These are phyloP conservation scores for Vitellaria paradoxa DNA, from an alignment of 179 eudicot genomes.

Conservation along the genomic window DNA sequence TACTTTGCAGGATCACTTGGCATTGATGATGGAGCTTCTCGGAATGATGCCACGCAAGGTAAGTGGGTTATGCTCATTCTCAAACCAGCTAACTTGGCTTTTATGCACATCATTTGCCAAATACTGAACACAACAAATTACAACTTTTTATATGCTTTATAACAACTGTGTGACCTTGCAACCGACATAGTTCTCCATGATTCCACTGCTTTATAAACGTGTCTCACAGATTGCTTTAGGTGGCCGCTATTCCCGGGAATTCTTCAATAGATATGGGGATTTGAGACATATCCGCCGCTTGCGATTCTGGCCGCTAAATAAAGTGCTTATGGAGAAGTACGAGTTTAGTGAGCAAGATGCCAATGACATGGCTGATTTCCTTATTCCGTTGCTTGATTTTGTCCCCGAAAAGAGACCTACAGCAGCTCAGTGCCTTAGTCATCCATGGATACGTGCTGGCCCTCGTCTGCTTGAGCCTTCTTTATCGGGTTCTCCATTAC, in stretches of 20 bases:
- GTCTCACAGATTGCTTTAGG: constrained; percentile 60
- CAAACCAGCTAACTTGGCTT: neutral
- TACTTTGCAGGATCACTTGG: constrained; percentile 68
- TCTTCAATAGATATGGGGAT: constrained; percentile 71
- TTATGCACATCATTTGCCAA: neutral
- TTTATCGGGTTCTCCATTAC: constrained; percentile 28
- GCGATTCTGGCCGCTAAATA: constrained; percentile 67
- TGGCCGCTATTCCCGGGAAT: constrained; percentile 72
- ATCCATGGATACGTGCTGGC: constrained; percentile 65
- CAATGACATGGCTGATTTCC: constrained; percentile 62
- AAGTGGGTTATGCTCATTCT: constrained; percentile 14
- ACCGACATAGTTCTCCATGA: neutral
- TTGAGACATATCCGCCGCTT: constrained; percentile 64
- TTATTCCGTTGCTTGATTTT: constrained; percentile 64
- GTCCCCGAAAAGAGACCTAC: constrained; percentile 81
- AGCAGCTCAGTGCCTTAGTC: constrained; percentile 74
- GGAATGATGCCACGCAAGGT: constrained; percentile 93
- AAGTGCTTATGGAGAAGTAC: constrained; percentile 73
- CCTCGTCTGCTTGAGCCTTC: constrained; percentile 47
- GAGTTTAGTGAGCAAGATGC: constrained; percentile 72
- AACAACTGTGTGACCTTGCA: neutral
- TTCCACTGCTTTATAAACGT: constrained; percentile 13
- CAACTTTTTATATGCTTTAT: neutral
- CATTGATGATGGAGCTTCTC: constrained; percentile 83
- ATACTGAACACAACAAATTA: neutral